Evolutionary conservation across 345 rosid genomes (phyloP), one percentile per base, ranked within the genome.

Genomic region (Reutealis trisperma): DNA sequence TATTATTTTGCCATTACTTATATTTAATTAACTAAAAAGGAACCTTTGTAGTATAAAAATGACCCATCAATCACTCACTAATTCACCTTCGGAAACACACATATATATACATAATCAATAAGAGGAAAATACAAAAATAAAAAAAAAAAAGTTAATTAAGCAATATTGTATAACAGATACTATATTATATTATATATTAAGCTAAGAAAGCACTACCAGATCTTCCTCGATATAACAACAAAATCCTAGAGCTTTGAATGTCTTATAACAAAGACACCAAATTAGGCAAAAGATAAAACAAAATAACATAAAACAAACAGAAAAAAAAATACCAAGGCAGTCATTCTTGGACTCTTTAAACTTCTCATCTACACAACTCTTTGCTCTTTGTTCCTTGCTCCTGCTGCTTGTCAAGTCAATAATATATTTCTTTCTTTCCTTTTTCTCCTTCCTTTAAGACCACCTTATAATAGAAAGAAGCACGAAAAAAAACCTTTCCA

Each of bases 141-240:
- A 69, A 27, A 13, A 8, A 60, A 60, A 21, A 21, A 22, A 22
- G 24, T 18, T 8, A 4, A 58, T 21, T 58, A 60, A 8, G 1
- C 3, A 22, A 58, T 58, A 58, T n/a, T 21, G 34, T 27, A 27
- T 14, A 16, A 52, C 16, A 18, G 5, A 6, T 4, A 70, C 6
- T 37, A 37, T 37, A 37, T 37, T 27, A 70, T 52, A 52, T 32
- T 11, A 69, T 51, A 45, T 37, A 37, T 44, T 64, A 75, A 22
- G 21, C 24, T 55, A 65, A 37, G 60, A 59, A 72, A 30, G 22
- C 71, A 75, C 71, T 69, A 32, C 59, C 70, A 77, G 70, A 85
- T 85, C 79, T 79, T 79, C 85, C 86, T 79, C 81, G 85, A 74
- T 64, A 72, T 45, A 41, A 77, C 82, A 81, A 79, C 82, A 78